Conservation (phyloP, 495 filamentous ascomycete species). For the Lasiosphaeria ovina region DNA sequence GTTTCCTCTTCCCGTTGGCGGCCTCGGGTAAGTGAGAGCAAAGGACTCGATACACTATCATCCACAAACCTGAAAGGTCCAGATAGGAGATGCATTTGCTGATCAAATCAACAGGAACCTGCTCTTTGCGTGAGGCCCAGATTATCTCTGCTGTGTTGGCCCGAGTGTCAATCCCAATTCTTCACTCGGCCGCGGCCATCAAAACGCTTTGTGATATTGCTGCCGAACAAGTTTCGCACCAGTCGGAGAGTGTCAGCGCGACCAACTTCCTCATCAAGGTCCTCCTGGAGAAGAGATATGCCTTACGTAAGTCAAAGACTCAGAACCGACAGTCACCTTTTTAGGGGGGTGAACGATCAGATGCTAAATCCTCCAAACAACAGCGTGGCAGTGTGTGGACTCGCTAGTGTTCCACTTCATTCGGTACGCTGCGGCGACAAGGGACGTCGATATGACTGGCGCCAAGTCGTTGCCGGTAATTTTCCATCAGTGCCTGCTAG, state of each 20-base stretch:
- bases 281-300: slow-evolving; percentile 95
- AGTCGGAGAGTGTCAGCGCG: slow-evolving; percentile 72
- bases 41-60: slow-evolving; percentile 13
- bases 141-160: slow-evolving; percentile 83
- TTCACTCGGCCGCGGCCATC: slow-evolving; percentile 90
- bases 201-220: slow-evolving; percentile 91
- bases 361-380: slow-evolving; percentile 13
- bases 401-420: slow-evolving; percentile 95
- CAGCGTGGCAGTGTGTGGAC: slow-evolving; percentile 81
- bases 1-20: slow-evolving; percentile 83
- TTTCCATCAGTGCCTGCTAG: slow-evolving; percentile 82
- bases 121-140: slow-evolving; percentile 85
- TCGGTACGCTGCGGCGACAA: slow-evolving; percentile 65
- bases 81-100: background rate
- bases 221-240: slow-evolving; percentile 72
- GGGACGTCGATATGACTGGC: slow-evolving; percentile 13
- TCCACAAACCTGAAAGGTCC: background rate
- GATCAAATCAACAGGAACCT: slow-evolving; percentile 48
- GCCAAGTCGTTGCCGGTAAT: slow-evolving; percentile 58
- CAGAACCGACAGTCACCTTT: background rate
- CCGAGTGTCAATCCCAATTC: slow-evolving; percentile 72
- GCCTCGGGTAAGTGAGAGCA: slow-evolving; percentile 41
- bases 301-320: slow-evolving; percentile 57
- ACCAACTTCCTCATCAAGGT: slow-evolving; percentile 91
- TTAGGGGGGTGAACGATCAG: background rate